Evolutionary conservation across 1,139 yeast species (phyloP), one percentile per base, ranked within the genome.

Genomic region (Sugiyamaella pinicola): DNA sequence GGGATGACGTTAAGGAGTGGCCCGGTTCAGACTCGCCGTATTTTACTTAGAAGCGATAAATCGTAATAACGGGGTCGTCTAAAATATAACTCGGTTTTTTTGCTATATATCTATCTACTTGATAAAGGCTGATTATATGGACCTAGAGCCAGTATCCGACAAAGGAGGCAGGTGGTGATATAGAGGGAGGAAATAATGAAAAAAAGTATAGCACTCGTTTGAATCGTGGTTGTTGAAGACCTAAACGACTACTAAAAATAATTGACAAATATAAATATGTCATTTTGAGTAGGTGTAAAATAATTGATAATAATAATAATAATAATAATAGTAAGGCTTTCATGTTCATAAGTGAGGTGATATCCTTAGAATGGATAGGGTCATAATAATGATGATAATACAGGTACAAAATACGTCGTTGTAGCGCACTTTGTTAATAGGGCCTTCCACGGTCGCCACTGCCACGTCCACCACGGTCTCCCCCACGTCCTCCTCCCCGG

Each of bases 401-500:
- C 8, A 13, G 28, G 28, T 4, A 10, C 4, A 12, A 7, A 15
- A n/a, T n/a, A n/a, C n/a, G n/a, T n/a, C n/a, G n/a, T n/a, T n/a
- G n/a, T 15, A 5, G 21, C 39, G 39, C 39, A 52, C n/a, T n/a
- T n/a, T n/a, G n/a, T 51, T 18, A 24, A 24, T 24, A 24, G 28
- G 28, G 28, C 9, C 34, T 12, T 9, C 34, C 34, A 29, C 34
- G 52, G 49, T 21, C 61, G 7, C 45, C 21, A n/a, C 38, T 10
- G n/a, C n/a, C 33, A 5, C 46, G 35, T 28, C 46, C 46, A 42
- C 46, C 46, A 12, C 47, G 21, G 8, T 29, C 56, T 19, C 60
- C 56, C n/a, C 64, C 50, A 38, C 60, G 55, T 12, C 64, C 55
- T 33, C 65, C 59, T 22, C 60, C 48, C 10, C 59, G 59, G 31